These are phyloP conservation scores for Epichloe amarillans DNA, from an alignment of 2,329 filamentous ascomycete species.

Conservation along the genomic window DNA sequence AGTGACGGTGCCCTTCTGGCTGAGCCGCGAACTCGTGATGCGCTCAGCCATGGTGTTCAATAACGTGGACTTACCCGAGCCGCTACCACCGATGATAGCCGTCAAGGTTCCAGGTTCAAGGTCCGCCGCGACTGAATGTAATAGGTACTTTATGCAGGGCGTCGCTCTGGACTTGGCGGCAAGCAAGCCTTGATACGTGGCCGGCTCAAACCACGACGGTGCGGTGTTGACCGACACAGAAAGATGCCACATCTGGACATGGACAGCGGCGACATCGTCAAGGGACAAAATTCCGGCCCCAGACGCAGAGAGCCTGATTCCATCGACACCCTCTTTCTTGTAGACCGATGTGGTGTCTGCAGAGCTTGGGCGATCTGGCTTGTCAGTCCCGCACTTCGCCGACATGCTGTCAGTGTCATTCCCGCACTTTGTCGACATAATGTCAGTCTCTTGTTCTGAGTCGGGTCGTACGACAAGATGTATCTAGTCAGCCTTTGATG, in stretches of 20 bases:
- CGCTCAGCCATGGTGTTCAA: slow-evolving; percentile 60
- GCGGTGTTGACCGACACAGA: slow-evolving; percentile 45
- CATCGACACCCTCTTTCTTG: slow-evolving; percentile 6
- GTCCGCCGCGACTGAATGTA: slow-evolving; percentile 50
- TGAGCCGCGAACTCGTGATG: slow-evolving; percentile 40
- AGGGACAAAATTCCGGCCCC: slow-evolving; percentile 27
- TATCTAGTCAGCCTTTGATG: neutral
- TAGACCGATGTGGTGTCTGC: slow-evolving; percentile 14
- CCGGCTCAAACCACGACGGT: slow-evolving; percentile 36
- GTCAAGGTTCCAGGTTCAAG: slow-evolving; percentile 55
- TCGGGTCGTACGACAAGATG: neutral
- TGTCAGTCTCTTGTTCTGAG: neutral
- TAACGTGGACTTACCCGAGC: slow-evolving; percentile 59
- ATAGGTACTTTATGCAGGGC: slow-evolving; percentile 35
- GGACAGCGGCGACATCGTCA: slow-evolving; percentile 41
- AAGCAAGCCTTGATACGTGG: slow-evolving; percentile 30
- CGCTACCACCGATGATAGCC: slow-evolving; percentile 63
- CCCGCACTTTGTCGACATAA: slow-evolving; percentile 7
- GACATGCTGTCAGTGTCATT: slow-evolving; percentile 12
- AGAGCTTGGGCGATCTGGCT: slow-evolving; percentile 20
- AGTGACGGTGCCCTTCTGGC: slow-evolving; percentile 38
- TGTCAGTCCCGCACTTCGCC: slow-evolving; percentile 15
- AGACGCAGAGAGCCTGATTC: slow-evolving; percentile 16
- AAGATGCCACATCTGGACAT: slow-evolving; percentile 39
- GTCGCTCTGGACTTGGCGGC: slow-evolving; percentile 23